phyloP scores from a whole-genome alignment of 1,139 yeast species.

The Suhomyces ambrosiae region DNA sequence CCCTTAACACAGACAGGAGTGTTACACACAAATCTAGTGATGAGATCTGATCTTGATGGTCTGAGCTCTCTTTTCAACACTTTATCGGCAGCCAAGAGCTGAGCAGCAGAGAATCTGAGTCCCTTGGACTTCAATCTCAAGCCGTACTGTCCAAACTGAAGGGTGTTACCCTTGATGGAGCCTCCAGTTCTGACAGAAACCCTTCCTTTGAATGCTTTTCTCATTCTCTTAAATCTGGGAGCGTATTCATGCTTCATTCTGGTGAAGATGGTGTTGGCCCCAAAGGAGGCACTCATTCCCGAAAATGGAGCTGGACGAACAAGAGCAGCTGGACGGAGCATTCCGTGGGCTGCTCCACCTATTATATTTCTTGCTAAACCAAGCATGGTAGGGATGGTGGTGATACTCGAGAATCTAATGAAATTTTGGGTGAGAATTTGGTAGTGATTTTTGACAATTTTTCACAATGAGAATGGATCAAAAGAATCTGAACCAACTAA shows the following conservation, averaged over 20 bases:
- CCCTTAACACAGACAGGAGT: conserved; percentile 95
- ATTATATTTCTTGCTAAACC: conserved; percentile 13
- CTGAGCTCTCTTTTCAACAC: conserved; percentile 82
- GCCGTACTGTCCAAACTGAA: conserved; percentile 84
- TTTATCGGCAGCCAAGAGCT: conserved; percentile 87
- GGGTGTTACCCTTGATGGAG: conserved; percentile 80
- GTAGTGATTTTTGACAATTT: conserved; percentile 2
- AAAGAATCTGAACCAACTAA: neutral
- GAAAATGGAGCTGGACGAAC: conserved; percentile 1
- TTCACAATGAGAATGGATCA: conserved; percentile 1
- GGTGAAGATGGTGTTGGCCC: conserved; percentile 8
- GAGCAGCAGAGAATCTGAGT: conserved; percentile 82
- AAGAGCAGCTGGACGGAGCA: conserved; percentile 8
- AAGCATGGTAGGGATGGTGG: conserved; percentile 9
- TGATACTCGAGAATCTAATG: too few species aligned
- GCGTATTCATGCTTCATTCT: conserved; percentile 85
- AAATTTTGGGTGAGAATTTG: neutral
- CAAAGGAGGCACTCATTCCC: conserved; percentile 1
- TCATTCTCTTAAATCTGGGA: conserved; percentile 72
- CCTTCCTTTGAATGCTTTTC: conserved; percentile 91
- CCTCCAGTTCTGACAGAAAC: conserved; percentile 96
- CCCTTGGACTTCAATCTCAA: conserved; percentile 88
- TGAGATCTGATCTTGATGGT: conserved; percentile 66
- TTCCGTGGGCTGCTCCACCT: conserved; percentile 8
- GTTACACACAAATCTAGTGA: conserved; percentile 81